Base-by-base conservation (phyloP, 2,329 filamentous ascomycete genomes). In the Colletotrichum eremochloae region DNA sequence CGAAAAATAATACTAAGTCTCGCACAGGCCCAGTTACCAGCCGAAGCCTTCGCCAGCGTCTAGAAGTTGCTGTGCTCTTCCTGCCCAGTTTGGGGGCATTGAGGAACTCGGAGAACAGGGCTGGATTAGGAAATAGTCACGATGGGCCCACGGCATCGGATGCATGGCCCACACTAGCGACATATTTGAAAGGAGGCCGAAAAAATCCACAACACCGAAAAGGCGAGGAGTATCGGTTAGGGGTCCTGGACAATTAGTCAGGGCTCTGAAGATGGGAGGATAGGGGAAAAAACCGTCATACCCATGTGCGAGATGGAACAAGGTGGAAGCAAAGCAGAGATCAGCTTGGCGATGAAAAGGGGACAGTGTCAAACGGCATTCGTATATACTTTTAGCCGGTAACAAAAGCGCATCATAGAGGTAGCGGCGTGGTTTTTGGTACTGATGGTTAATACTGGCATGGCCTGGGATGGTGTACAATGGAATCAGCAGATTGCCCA, bases 1-100 rank as follows among this genome's bases (percentile, higher is more conserved):
- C 53, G 36, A 44, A 40, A 38, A 61, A 57, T 24, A 46, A 58
- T 52, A 38, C 61, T 72, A 71, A 71, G 33, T 7, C n/a, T 58
- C 50, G 55, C 58, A 24, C 46, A 86, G 84, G 79, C 81, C 24
- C 79, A 85, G 74, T 79, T 89, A 67, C 87, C 87, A 50, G 75
- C 84, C 5, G 83, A 86, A 56, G 87, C 87, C 63, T 89, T 88
- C 73, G 74, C 57, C 42, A 73, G 66, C 38, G 71, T 74, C 38
- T 74, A 74, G 67, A 71, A 40, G 48, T 53, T 56, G 66, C 66
- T 71, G 75, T 67, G 76, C 75, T 60, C 52, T 52, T 60, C 69
- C 53, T 60, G 55, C 20, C 53, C 58, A 44, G 44, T 68, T 33
- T 36, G 58, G n/a, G 42, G 50, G 42, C 53, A 52, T 36, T 63